Evolutionary conservation across 2,329 filamentous ascomycete species (phyloP), one percentile per base, ranked within the genome.

Genomic region (Sarocladium kiliense): DNA sequence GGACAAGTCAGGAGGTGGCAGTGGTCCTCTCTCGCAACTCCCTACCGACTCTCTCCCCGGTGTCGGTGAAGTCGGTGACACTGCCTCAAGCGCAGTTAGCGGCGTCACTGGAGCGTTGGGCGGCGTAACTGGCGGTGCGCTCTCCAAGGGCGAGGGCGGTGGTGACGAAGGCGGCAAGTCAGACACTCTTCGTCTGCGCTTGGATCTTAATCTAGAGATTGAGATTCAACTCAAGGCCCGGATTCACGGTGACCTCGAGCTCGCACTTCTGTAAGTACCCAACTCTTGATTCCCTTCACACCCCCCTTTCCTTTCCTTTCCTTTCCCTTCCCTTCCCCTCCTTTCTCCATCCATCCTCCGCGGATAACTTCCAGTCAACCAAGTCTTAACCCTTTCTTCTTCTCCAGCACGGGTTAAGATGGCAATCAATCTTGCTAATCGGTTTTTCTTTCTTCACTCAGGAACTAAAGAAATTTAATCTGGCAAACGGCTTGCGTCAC

Each of bases 211-310:
- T 70, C 76, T 94, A 56, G 89, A 94, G 61, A 80, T 94, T 51
- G 89, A 94, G 70, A 89, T 94, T 58, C 87, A 91, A 64, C 79
- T 94, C 58, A 94, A 94, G 77, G 89, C 89, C 19, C 86, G 87
- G 70, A 91, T 94, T 61, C 85, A 91, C 64, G 91, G 91, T 65
- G 91, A 95, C 73, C 73, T 95, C 60, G 91, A 89, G 32, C 71
- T 94, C 60, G 87, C 85, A 60, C 77, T 94, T 62, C 72, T 81
- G 78, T 81, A 73, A 70, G 78, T 76, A 11, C 12, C 37, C 47
- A n/a, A n/a, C 44, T n/a, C 44, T 12, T 23, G 4, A 27, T 7
- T n/a, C 23, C 12, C 3, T n/a, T 27, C 18, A 32, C 25, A 11
- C 34, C 54, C 54, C 16, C 42, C 42, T 37, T 34, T 44, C 42